These are phyloP conservation scores for Ustilago loliicola DNA, from an alignment of 1,284 basidiomycete species.

Conservation along the genomic window DNA sequence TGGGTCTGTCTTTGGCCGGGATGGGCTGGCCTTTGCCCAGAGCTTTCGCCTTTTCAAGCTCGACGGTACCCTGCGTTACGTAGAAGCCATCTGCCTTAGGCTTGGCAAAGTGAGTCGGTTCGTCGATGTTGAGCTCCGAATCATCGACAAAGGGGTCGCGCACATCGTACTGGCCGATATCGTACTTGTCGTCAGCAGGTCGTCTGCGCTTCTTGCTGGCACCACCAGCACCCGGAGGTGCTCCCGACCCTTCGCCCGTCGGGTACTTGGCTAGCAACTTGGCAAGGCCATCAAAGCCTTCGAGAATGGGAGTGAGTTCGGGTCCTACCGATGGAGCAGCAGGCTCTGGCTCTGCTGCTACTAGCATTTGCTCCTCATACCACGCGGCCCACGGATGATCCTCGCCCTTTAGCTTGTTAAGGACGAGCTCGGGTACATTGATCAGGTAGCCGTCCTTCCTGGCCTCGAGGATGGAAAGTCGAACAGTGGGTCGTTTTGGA, in stretches of 20 bases:
- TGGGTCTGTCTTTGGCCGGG: conserved; percentile 22
- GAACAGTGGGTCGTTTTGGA: conserved; percentile 42
- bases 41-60: conserved; percentile 58
- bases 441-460: conserved; percentile 60
- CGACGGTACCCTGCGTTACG: conserved; percentile 73
- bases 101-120: conserved; percentile 90
- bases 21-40: conserved; percentile 26
- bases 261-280: conserved; percentile 59
- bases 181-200: conserved; percentile 55
- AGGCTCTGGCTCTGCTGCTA: conserved; percentile 31
- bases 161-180: conserved; percentile 79
- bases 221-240: conserved; percentile 13
- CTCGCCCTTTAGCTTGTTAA: conserved; percentile 49
- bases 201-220: conserved; percentile 49
- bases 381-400: conserved; percentile 62
- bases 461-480: conserved; percentile 41
- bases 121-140: conserved; percentile 89
- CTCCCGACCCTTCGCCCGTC: conserved; percentile 18
- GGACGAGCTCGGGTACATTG: conserved; percentile 62
- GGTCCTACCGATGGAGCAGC: conserved; percentile 26
- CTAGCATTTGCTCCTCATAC: conserved; percentile 55
- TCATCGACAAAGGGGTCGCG: conserved; percentile 97
- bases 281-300: conserved; percentile 57
- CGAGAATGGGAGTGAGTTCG: conserved; percentile 37
- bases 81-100: conserved; percentile 95